Evolutionary conservation across 1,284 basidiomycete species (phyloP).

Genomic region (Malassezia slooffiae): DNA sequence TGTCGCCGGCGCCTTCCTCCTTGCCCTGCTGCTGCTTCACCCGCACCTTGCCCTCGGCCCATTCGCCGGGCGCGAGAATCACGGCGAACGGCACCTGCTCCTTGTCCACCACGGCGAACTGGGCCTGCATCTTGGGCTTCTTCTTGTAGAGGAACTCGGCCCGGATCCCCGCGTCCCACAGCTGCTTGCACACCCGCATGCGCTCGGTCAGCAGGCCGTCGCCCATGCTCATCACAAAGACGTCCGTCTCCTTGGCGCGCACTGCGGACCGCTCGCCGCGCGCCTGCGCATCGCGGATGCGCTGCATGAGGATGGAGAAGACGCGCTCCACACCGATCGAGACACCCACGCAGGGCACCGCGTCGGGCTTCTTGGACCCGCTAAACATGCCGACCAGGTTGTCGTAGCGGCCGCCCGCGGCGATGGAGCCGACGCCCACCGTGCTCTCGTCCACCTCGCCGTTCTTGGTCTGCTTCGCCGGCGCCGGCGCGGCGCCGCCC

Average conservation of each 20-base stretch:
- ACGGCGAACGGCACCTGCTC: conserved; percentile 85
- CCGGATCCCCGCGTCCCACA: conserved; percentile 81
- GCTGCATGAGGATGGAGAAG: conserved; percentile 81
- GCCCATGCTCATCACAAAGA: conserved; percentile 83
- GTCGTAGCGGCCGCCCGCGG: conserved; percentile 92
- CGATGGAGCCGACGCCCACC: conserved; percentile 93
- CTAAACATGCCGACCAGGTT: conserved; percentile 90
- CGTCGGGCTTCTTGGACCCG: conserved; percentile 60
- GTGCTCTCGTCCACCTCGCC: conserved; percentile 84
- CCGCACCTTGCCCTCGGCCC: conserved; percentile 54
- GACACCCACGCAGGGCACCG: conserved; percentile 81
- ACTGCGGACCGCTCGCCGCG: conserved; percentile 47
- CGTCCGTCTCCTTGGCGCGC: conserved; percentile 83
- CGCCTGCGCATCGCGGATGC: conserved; percentile 60
- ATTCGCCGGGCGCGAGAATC: conserved; percentile 76
- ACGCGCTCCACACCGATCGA: conserved; percentile 92
- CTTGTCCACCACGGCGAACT: conserved; percentile 82
- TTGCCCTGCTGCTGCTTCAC: conserved; percentile 85
- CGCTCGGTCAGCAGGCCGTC: conserved; percentile 80
- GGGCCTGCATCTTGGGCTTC: conserved; percentile 59
- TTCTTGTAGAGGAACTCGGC: conserved; percentile 86
- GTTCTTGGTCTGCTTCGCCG: conserved; percentile 50
- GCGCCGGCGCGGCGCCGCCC: conserved; percentile 19
- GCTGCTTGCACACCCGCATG: conserved; percentile 66
- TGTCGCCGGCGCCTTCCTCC: conserved; percentile 54